phyloP scores from a whole-genome alignment of 2,329 filamentous ascomycete species.

The Fusarium beomiforme region DNA sequence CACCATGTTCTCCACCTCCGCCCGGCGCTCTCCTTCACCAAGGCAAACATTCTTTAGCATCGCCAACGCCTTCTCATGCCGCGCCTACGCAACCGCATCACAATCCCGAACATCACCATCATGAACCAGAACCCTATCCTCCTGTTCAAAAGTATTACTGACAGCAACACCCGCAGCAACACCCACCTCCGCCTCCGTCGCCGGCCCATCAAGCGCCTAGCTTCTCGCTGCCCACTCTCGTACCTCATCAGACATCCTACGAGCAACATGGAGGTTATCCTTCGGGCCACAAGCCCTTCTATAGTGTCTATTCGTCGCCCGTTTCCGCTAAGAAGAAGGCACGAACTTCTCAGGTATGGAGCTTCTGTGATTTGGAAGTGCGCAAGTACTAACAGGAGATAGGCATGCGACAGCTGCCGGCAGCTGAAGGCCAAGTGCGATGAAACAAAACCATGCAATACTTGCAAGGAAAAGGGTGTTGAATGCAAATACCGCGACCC shows the following conservation, averaged over 20 bases:
- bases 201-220: conserved; percentile 50
- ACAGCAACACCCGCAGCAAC: conserved; percentile 36
- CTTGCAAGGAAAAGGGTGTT: conserved; percentile 86
- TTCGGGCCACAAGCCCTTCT: conserved; percentile 49
- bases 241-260: conserved; percentile 52
- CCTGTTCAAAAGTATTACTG: conserved; percentile 64
- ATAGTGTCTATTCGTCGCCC: conserved; percentile 56
- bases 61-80: conserved; percentile 43
- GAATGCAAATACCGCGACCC: conserved; percentile 91
- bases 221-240: conserved; percentile 55
- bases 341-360: conserved; percentile 67
- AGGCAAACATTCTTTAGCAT: conserved; percentile 47
- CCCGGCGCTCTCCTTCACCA: conserved; percentile 43
- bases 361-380: not conserved
- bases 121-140: conserved; percentile 65
- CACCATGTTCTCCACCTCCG: conserved; percentile 43
- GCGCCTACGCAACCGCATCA: conserved; percentile 47
- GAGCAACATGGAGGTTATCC: conserved; percentile 48
- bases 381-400: conserved; percentile 27
- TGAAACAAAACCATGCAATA: conserved; percentile 84
- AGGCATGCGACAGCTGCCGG: conserved; percentile 93
- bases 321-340: conserved; percentile 66
- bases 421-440: conserved; percentile 92
- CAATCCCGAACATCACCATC: conserved; percentile 64
- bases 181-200: conserved; percentile 50